A percentile compares a stretch with the other conserved stretches of the same genome.
Conservation (phyloP, 176 grass and related monocot species). For the Eragrostis nindensis region DNA sequence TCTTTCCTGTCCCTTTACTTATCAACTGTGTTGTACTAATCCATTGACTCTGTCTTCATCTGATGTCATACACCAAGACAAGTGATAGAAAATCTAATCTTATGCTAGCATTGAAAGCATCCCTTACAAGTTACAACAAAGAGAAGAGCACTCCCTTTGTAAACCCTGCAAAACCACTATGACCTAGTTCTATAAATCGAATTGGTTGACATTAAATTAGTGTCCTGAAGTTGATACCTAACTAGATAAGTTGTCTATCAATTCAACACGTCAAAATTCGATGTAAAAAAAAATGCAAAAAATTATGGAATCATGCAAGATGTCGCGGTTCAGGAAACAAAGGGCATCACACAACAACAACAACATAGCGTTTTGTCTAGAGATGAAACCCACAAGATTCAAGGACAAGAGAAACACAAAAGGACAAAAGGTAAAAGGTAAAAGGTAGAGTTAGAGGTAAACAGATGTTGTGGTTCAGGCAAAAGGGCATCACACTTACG, state of each 20-base stretch:
- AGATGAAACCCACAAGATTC: too few species aligned
- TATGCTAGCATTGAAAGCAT: background rate
- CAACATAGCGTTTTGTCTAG: too few species aligned
- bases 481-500: constrained; percentile 46
- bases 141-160: background rate
- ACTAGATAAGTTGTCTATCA: background rate
- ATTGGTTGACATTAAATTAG: background rate
- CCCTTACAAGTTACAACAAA: background rate
- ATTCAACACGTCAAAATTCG: background rate
- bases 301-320: background rate
- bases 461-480: too few species aligned
- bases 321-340: background rate
- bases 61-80: background rate
- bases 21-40: background rate
- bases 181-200: background rate
- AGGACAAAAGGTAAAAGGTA: too few species aligned
- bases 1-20: background rate
- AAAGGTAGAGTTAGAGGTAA: too few species aligned
- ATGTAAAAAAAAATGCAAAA: background rate
- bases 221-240: background rate
- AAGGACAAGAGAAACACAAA: too few species aligned
- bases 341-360: constrained; percentile 26
- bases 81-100: background rate
- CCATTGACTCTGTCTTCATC: background rate
- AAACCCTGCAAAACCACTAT: background rate